Evolutionary conservation across 2,329 filamentous ascomycete species (phyloP).

Genomic region (Colletotrichum sp.): DNA sequence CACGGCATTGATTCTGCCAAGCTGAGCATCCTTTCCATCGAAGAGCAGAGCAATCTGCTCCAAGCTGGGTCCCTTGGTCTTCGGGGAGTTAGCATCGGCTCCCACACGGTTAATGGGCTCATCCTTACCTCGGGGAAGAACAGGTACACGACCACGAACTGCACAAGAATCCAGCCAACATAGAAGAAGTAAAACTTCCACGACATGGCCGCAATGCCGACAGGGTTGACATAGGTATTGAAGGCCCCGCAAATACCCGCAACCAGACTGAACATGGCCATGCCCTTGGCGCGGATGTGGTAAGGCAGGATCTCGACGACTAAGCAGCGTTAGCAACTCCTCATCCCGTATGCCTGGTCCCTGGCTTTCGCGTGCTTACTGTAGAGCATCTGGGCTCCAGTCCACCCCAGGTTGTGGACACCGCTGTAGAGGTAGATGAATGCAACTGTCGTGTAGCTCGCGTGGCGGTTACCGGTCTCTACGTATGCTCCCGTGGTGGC

Average conservation of each 20-base stretch:
- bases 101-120: accelerated
- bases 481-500: conserved; percentile 15
- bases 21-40: conserved; percentile 11
- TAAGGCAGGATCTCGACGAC: conserved; percentile 57
- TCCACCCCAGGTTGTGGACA: conserved; percentile 20
- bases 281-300: conserved; percentile 55
- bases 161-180: conserved; percentile 36
- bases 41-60: conserved; percentile 25
- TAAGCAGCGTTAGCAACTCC: neutral
- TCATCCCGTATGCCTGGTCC: neutral
- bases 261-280: conserved; percentile 32
- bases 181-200: conserved; percentile 66
- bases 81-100: neutral
- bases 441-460: conserved; percentile 2
- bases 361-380: neutral
- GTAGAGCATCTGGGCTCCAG: conserved; percentile 17
- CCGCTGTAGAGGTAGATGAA: conserved; percentile 20
- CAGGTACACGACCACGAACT: conserved; percentile 42
- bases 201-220: conserved; percentile 52
- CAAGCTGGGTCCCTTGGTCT: conserved; percentile 23
- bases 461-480: conserved; percentile 7
- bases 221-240: conserved; percentile 51
- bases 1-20: conserved; percentile 5
- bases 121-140: conserved; percentile 22
- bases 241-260: conserved; percentile 24